These are phyloP conservation scores for Candida dubliniensis DNA, from an alignment of 1,139 yeast genomes.

Conservation along the genomic window DNA sequence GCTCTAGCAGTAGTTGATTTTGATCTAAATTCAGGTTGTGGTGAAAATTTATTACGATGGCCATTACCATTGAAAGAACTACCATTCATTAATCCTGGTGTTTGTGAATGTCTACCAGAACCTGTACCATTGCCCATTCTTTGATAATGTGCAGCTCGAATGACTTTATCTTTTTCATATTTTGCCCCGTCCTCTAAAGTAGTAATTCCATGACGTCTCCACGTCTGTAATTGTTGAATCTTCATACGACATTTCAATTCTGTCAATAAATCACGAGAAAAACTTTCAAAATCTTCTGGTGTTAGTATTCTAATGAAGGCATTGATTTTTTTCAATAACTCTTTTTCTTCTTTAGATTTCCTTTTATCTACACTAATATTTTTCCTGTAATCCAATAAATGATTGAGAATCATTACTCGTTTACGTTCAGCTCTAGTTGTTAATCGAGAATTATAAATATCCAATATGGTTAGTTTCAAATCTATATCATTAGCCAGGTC, in stretches of 20 bases:
- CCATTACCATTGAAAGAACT: slow-evolving; percentile 11
- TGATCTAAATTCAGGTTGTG: slow-evolving; percentile 39
- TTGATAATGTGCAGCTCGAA: slow-evolving; percentile 58
- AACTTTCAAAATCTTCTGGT: slow-evolving; percentile 74
- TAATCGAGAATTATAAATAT: slow-evolving; percentile 84
- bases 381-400: slow-evolving; percentile 79
- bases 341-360: slow-evolving; percentile 87
- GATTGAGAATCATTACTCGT: slow-evolving; percentile 73
- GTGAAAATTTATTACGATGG: slow-evolving; percentile 22
- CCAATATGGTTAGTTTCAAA: slow-evolving; percentile 80
- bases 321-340: slow-evolving; percentile 68
- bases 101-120: slow-evolving; percentile 27
- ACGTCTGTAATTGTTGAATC: slow-evolving; percentile 87
- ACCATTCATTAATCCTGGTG: slow-evolving; percentile 15
- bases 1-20: slow-evolving; percentile 42
- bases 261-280: slow-evolving; percentile 67
- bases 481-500: slow-evolving; percentile 87
- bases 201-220: slow-evolving; percentile 88
- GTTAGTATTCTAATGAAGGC: slow-evolving; percentile 82
- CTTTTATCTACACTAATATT: slow-evolving; percentile 76
- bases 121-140: slow-evolving; percentile 53
- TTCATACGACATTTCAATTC: slow-evolving; percentile 80
- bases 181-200: slow-evolving; percentile 80
- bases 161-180: slow-evolving; percentile 84
- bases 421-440: slow-evolving; percentile 93